These are phyloP conservation scores for Pilobolus umbonatus DNA, from an alignment of 192 early-diverging fungal species.

Conservation along the genomic window DNA sequence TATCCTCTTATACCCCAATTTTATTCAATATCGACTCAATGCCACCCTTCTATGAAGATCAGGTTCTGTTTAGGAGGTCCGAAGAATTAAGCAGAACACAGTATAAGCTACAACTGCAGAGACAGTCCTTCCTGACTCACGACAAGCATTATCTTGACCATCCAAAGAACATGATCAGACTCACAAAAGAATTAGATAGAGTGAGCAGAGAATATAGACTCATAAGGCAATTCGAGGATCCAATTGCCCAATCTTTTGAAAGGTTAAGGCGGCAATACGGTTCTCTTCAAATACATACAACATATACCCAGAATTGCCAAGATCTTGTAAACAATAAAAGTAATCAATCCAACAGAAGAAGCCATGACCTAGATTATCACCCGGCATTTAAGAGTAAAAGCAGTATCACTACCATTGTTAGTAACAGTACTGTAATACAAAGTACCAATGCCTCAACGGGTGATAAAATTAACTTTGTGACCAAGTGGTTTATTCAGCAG, in stretches of 20 bases:
- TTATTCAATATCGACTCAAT: no score
- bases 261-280: slow-evolving; percentile 17
- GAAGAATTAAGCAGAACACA: slow-evolving; percentile 33
- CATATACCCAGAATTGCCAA: no score
- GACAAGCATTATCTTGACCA: slow-evolving; percentile 39
- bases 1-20: no score
- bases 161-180: slow-evolving; percentile 33
- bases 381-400: not conserved
- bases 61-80: not conserved
- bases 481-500: not conserved
- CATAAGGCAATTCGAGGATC: slow-evolving; percentile 32
- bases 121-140: slow-evolving; percentile 36
- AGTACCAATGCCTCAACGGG: not conserved
- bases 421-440: not conserved
- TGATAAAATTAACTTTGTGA: not conserved
- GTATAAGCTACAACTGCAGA: slow-evolving; percentile 39
- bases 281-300: no score
- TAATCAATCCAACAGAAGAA: no score
- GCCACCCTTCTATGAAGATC: not conserved
- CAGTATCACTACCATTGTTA: not conserved
- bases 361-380: no score
- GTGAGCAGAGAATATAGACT: slow-evolving; percentile 39
- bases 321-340: no score
- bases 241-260: slow-evolving; percentile 33
- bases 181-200: slow-evolving; percentile 41